These are phyloP conservation scores for Saccharomycopsis oosterbeekiorum DNA, from an alignment of 805 yeast species.

Conservation along the genomic window DNA sequence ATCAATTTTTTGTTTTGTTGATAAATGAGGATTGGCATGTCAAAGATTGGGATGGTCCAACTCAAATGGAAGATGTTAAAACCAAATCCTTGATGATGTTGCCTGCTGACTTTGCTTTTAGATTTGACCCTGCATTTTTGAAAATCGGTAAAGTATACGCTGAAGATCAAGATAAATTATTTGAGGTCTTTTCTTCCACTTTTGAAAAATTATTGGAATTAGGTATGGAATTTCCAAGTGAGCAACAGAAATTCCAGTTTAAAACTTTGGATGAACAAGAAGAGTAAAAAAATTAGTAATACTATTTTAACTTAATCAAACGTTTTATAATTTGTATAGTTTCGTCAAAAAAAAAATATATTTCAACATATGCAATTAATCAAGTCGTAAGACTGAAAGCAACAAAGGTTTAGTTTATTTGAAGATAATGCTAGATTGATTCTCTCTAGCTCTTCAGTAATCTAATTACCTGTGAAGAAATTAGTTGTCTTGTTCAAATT, in stretches of 20 bases:
- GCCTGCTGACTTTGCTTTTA: conserved; percentile 65
- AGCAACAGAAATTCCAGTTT: conserved; percentile 37
- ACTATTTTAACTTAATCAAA: too few species aligned
- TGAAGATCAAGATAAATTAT: conserved; percentile 50
- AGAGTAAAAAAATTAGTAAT: background rate
- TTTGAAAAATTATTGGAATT: conserved; percentile 66
- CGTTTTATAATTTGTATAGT: too few species aligned
- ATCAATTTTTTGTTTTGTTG: conserved; percentile 60
- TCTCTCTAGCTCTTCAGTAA: too few species aligned
- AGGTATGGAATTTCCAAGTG: conserved; percentile 57
- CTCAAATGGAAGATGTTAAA: conserved; percentile 52
- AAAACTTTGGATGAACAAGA: conserved; percentile 65
- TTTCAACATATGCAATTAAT: too few species aligned
- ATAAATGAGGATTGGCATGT: conserved; percentile 43
- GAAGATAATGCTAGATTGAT: too few species aligned
- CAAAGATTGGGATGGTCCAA: conserved; percentile 53
- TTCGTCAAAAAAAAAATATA: too few species aligned
- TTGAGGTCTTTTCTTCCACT: conserved; percentile 52
- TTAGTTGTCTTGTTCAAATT: too few species aligned
- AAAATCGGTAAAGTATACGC: conserved; percentile 62
- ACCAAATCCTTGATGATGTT: conserved; percentile 71
- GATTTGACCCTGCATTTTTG: conserved; percentile 50
- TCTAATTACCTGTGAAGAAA: too few species aligned
- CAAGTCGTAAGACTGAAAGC: too few species aligned
- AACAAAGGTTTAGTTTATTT: too few species aligned